Evolutionary conservation across 305 asterid species (phyloP).

Genomic region (Plantago coronopus): DNA sequence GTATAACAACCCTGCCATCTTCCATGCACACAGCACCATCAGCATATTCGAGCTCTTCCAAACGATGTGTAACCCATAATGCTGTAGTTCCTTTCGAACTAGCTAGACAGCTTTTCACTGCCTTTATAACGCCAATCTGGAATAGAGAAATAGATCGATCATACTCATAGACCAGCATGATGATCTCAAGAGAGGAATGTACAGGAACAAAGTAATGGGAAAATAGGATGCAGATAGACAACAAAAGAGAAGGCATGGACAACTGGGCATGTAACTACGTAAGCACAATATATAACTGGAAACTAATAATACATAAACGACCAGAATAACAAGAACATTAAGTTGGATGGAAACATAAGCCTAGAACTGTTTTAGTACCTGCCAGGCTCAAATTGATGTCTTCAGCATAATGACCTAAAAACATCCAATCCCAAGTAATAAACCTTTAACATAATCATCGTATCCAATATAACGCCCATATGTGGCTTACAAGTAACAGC

Average conservation of each 20-base stretch:
- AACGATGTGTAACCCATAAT: constrained; percentile 87
- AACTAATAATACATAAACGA: no score
- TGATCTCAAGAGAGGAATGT: background rate
- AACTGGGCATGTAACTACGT: no score
- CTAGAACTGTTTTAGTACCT: no score
- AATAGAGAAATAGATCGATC: constrained; percentile 12
- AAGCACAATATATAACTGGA: no score
- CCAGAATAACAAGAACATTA: no score
- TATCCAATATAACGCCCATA: background rate
- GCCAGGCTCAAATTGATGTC: no score
- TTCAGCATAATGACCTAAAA: no score
- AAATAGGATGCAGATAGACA: no score
- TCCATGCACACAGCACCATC: constrained; percentile 93
- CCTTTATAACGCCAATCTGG: constrained; percentile 74
- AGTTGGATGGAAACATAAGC: no score
- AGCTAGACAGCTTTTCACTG: constrained; percentile 61
- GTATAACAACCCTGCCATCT: constrained; percentile 62
- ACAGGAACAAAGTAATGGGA: no score
- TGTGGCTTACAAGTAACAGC: background rate
- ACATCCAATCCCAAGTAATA: no score
- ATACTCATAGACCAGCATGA: constrained; percentile 11
- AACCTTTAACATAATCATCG: no score
- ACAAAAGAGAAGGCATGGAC: background rate
- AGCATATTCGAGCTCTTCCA: constrained; percentile 86
- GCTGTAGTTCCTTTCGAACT: constrained; percentile 68